These are phyloP conservation scores for Sequoiadendron giganteum DNA, from an alignment of 75 land plant species.

Conservation along the genomic window DNA sequence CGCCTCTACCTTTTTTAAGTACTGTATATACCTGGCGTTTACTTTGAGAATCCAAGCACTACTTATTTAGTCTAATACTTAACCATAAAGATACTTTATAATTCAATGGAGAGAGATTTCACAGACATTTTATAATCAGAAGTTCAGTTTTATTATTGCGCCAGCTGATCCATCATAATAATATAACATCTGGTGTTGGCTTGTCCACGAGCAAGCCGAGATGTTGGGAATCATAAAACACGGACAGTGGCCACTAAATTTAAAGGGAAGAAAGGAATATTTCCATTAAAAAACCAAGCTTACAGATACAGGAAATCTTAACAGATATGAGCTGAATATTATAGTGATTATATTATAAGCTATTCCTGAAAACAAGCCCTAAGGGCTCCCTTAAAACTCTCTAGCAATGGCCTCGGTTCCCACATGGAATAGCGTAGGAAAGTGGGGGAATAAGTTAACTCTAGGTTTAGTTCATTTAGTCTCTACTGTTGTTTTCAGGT, in stretches of 20 bases:
- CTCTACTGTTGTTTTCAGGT: too few relatives aligned
- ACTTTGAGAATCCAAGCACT: background rate
- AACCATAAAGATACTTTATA: background rate
- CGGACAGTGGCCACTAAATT: background rate
- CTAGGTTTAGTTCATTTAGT: too few relatives aligned
- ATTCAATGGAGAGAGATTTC: background rate
- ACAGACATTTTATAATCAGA: too few relatives aligned
- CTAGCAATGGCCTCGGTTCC: background rate
- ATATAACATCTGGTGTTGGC: background rate
- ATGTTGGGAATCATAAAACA: background rate
- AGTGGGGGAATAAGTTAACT: too few relatives aligned
- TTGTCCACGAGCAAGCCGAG: background rate
- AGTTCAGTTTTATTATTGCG: too few relatives aligned
- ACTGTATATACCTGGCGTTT: too few relatives aligned
- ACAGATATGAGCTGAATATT: too few relatives aligned
- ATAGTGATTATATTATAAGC: too few relatives aligned
- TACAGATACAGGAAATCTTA: background rate
- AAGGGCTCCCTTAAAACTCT: background rate
- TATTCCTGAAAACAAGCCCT: too few relatives aligned
- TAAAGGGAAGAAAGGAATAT: background rate
- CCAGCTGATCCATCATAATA: background rate
- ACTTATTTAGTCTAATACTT: background rate
- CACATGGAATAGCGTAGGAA: background rate
- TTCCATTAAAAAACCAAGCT: background rate
- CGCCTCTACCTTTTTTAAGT: background rate